These are phyloP conservation scores for Paraconiothyrium brasiliense DNA, from an alignment of 2,329 filamentous ascomycete genomes.

Conservation along the genomic window DNA sequence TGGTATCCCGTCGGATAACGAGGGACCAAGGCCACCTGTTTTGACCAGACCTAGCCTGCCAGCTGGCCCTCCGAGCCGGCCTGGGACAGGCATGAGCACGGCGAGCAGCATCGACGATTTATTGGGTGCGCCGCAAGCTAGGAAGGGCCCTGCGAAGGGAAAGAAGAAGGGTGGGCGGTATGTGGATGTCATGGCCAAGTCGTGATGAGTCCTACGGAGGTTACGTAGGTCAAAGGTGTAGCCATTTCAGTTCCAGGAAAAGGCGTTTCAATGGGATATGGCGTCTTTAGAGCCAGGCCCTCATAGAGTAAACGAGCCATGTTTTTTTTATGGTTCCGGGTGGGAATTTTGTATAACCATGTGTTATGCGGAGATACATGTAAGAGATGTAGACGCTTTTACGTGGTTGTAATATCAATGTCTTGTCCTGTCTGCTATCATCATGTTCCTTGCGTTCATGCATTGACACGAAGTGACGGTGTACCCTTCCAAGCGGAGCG, in stretches of 20 bases:
- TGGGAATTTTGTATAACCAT: no score
- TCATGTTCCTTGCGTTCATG: no score
- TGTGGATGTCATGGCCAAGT: constrained; percentile 83
- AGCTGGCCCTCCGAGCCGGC: constrained; percentile 54
- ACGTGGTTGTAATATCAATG: no score
- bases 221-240: no score
- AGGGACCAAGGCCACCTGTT: constrained; percentile 37
- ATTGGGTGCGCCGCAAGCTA: constrained; percentile 75
- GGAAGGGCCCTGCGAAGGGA: constrained; percentile 64
- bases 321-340: no score
- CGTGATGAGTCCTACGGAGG: neutral
- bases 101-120: constrained; percentile 96
- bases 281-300: neutral
- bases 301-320: no score
- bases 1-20: constrained; percentile 41
- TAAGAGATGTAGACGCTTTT: no score
- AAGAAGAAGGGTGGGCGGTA: constrained; percentile 89
- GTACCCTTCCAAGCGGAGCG: no score
- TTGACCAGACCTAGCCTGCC: constrained; percentile 39
- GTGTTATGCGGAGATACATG: no score
- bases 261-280: neutral
- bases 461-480: no score
- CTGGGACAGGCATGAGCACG: constrained; percentile 84
- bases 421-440: no score
- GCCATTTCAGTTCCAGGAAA: no score